Conservation (phyloP, 2,329 filamentous ascomycete species). For the Fusarium liriodendri region DNA sequence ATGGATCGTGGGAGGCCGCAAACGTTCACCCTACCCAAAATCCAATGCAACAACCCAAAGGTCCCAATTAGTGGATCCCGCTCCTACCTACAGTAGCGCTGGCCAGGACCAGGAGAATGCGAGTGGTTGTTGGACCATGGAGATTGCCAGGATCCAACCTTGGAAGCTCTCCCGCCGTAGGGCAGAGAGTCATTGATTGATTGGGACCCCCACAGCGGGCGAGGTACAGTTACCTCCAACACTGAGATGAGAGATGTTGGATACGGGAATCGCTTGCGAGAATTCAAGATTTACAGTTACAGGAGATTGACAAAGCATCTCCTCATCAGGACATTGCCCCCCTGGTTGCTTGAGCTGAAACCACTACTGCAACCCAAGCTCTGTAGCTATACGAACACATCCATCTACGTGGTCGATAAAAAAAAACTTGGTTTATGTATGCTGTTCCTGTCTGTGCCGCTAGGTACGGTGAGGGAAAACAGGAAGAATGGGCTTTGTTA, state of each 20-base stretch:
- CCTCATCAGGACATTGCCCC: not conserved
- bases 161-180: conserved; percentile 19
- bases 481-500: not conserved
- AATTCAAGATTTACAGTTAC: not conserved
- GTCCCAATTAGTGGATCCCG: conserved; percentile 19
- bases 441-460: not conserved
- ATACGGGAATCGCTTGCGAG: not conserved
- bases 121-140: conserved; percentile 17
- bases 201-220: conserved; percentile 25
- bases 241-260: conserved; percentile 1
- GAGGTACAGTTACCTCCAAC: conserved; percentile 7
- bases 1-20: conserved; percentile 2
- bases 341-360: conserved; percentile 22
- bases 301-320: conserved; percentile 2
- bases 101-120: not conserved
- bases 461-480: not conserved
- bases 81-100: conserved; percentile 14
- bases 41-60: not conserved
- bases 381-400: conserved; percentile 8
- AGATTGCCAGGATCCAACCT: conserved; percentile 32
- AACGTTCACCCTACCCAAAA: conserved; percentile 1
- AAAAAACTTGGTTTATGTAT: not conserved
- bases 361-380: conserved; percentile 27
- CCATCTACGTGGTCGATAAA: not conserved
- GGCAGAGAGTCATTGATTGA: conserved; percentile 1